Evolutionary conservation across 2,329 filamentous ascomycete genomes (phyloP).

Genomic region (Aspergillus novofumigatus): DNA sequence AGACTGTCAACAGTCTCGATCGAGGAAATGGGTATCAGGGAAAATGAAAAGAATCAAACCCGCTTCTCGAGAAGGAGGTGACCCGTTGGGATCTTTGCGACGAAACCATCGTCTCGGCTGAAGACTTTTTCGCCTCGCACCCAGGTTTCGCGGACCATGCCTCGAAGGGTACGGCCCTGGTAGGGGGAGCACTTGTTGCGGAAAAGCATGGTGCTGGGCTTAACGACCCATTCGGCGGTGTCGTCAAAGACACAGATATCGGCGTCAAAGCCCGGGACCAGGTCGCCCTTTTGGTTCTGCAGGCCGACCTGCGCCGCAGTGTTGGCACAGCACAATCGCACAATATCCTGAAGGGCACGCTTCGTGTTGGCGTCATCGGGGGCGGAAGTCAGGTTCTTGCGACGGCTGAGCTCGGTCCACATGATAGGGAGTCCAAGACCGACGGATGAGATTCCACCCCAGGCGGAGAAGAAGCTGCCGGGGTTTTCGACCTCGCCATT

Average conservation of each 20-base stretch:
- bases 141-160: slow-evolving; percentile 82
- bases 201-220: slow-evolving; percentile 81
- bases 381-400: slow-evolving; percentile 47
- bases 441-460: slow-evolving; percentile 94
- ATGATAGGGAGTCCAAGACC: slow-evolving; percentile 89
- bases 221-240: slow-evolving; percentile 68
- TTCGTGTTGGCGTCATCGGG: slow-evolving; percentile 38
- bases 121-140: slow-evolving; percentile 73
- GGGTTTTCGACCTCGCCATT: slow-evolving; percentile 29
- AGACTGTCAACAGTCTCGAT: slow-evolving; percentile 7
- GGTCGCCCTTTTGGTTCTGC: slow-evolving; percentile 72
- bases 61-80: slow-evolving; percentile 39
- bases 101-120: slow-evolving; percentile 53
- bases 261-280: slow-evolving; percentile 77
- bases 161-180: slow-evolving; percentile 72
- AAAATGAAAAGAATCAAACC: slow-evolving; percentile 21
- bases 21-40: slow-evolving; percentile 1
- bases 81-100: slow-evolving; percentile 31
- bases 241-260: slow-evolving; percentile 94
- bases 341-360: slow-evolving; percentile 69
- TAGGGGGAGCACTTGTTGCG: slow-evolving; percentile 90
- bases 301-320: slow-evolving; percentile 87
- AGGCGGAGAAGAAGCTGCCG: slow-evolving; percentile 92
- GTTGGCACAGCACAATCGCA: slow-evolving; percentile 77
- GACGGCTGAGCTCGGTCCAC: slow-evolving; percentile 68